Percentiles rank a stretch among this genome's conserved stretches.
phyloP scores from a whole-genome alignment of 2,329 filamentous ascomycete genomes.

The Fusarium sp. region DNA sequence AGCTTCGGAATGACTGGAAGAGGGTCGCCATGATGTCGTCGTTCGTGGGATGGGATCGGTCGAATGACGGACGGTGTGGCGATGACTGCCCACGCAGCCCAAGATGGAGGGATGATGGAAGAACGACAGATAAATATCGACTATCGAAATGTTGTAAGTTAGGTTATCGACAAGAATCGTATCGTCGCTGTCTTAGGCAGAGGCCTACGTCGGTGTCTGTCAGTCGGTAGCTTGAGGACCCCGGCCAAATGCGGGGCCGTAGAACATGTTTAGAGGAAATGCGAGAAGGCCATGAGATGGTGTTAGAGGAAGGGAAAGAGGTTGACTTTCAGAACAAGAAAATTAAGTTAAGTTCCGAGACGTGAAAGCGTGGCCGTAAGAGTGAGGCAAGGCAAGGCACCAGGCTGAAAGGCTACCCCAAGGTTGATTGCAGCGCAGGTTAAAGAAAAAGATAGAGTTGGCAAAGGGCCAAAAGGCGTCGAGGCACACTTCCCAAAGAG shows the following conservation, averaged over 20 bases:
- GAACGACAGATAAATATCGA: conserved; percentile 3
- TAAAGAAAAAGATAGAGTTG: conserved; percentile 16
- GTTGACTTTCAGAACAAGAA: not conserved
- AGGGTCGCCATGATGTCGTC: conserved; percentile 73
- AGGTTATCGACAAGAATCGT: conserved; percentile 18
- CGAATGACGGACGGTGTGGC: conserved; percentile 13
- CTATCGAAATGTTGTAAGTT: conserved; percentile 7
- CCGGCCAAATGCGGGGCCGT: conserved; percentile 50
- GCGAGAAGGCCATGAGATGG: conserved; percentile 35
- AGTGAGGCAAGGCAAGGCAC: no score
- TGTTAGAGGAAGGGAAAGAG: not conserved
- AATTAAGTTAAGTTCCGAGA: conserved; percentile 1
- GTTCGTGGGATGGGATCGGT: conserved; percentile 9
- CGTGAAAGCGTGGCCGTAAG: conserved; percentile 8
- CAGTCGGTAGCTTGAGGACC: conserved; percentile 49
- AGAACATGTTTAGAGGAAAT: conserved; percentile 48
- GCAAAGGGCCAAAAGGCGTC: conserved; percentile 27
- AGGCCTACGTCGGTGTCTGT: conserved; percentile 35
- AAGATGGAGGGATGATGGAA: conserved; percentile 2
- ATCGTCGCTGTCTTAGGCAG: conserved; percentile 18
- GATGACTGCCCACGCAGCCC: conserved; percentile 37
- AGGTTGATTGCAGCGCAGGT: not conserved
- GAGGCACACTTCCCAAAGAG: conserved; percentile 39
- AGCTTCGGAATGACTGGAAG: conserved; percentile 71
- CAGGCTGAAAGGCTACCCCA: conserved; percentile 2